These are phyloP conservation scores for Stenocarpella maydis DNA, from an alignment of 2,329 filamentous ascomycete genomes.

Conservation along the genomic window DNA sequence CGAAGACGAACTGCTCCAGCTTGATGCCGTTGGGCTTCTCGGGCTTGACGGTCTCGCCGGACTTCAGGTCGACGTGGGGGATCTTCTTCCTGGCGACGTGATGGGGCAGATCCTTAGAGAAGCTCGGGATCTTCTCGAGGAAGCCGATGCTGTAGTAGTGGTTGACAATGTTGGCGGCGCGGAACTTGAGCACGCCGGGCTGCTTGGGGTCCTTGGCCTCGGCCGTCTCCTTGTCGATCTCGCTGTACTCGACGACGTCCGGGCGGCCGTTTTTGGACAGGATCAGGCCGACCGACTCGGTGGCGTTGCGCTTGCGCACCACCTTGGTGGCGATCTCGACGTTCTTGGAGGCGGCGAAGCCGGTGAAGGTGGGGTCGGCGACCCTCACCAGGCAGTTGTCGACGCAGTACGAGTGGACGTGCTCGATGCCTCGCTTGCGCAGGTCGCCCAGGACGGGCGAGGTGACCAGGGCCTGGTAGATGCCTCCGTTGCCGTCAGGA, in stretches of 20 bases:
- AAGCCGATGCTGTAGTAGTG: slow-evolving; percentile 98
- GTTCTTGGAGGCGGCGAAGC: slow-evolving; percentile 85
- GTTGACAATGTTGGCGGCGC: slow-evolving; percentile 99
- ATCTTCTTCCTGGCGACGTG: slow-evolving; percentile 99
- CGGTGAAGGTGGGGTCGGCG: slow-evolving; percentile 95
- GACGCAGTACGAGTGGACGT: slow-evolving; percentile 97
- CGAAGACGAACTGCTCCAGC: slow-evolving; percentile 98
- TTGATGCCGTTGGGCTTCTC: slow-evolving; percentile 98
- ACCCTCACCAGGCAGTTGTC: slow-evolving; percentile 99
- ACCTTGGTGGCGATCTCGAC: slow-evolving; percentile 99
- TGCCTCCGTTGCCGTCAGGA: slow-evolving; percentile 94
- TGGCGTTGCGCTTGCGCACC: slow-evolving; percentile 97
- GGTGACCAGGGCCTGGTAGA: slow-evolving; percentile 89
- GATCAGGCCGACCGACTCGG: slow-evolving; percentile 94
- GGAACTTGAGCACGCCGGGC: slow-evolving; percentile 86
- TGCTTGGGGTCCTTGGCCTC: slow-evolving; percentile 88
- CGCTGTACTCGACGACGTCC: slow-evolving; percentile 97
- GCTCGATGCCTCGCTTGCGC: slow-evolving; percentile 86
- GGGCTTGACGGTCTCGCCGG: slow-evolving; percentile 84
- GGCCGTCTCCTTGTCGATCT: slow-evolving; percentile 89
- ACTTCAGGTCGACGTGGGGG: slow-evolving; percentile 78
- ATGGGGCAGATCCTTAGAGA: slow-evolving; percentile 87
- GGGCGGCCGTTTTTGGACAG: slow-evolving; percentile 94
- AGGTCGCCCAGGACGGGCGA: slow-evolving; percentile 87
- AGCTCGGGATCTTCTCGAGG: slow-evolving; percentile 87